Evolutionary conservation across 129 eudicot species (phyloP), one percentile per base, ranked within the genome.

Genomic region (Helichrysum umbraculigerum): DNA sequence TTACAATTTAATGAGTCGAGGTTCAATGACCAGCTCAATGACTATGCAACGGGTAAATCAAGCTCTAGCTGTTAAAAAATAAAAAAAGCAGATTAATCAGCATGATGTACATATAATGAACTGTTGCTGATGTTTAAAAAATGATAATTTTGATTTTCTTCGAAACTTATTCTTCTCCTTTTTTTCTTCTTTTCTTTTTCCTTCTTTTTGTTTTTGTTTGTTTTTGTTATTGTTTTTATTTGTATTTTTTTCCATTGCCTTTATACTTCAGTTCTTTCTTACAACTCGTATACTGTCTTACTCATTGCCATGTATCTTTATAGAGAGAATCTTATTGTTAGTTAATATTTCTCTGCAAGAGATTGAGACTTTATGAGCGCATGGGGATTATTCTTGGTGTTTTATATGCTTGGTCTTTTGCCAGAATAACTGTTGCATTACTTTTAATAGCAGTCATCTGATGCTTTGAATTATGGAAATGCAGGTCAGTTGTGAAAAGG

Each of bases 401-500:
- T 35, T 35, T 0, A 35, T 35, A 35, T 35, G 9, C 41, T 35
- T 35, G 41, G 41, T 7, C 41, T 35, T 35, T 35, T 35, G 9
- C 41, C 6, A 8, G 9, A 35, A 35, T 35, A 35, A 6, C 9
- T 35, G 15, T 42, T 42, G 50, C 15, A 10, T 17, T 60, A 59
- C 25, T 20, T 22, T 60, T 20, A 60, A 20, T 10, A 60, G 15
- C 3, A 60, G 0, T 47, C 71, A 42, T 42, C 3, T 42, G 68
- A 76, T 62, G 34, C 21, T 69, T 64, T 51, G 66, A 28, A 54
- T 70, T n/a, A 58, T 77, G 70, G 58, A 74, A 68, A 64, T 84
- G 69, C 84, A 94, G 98, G 91, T 79, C 65, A 73, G 69, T 63
- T 80, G 72, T 81, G 73, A 66, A 32, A 94, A 91, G 81, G 97